Percentiles rank a stretch among this genome's conserved stretches.
Evolutionary conservation across 768 basidiomycete genomes (phyloP).

Genomic region (Piloderma croceum): DNA sequence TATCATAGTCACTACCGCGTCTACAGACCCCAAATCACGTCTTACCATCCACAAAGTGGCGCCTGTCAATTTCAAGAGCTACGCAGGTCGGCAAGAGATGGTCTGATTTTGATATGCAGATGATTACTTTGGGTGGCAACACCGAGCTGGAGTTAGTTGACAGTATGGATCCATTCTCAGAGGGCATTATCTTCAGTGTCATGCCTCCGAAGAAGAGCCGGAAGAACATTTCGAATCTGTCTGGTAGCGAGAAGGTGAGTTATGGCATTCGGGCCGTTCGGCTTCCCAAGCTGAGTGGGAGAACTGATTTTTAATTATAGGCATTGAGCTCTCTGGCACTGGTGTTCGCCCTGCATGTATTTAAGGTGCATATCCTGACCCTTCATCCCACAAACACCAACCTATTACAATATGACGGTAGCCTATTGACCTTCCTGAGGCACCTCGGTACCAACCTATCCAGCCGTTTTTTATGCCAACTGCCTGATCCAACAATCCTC

Average conservation of each 20-base stretch:
- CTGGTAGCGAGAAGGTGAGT: conserved; percentile 97
- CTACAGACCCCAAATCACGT: conserved; percentile 60
- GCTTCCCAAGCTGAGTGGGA: neutral
- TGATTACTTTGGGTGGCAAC: conserved; percentile 98
- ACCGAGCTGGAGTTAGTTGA: conserved; percentile 97
- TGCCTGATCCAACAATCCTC: no score
- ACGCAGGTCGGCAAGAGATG: conserved; percentile 88
- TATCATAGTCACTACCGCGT: conserved; percentile 34
- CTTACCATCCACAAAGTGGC: conserved; percentile 93
- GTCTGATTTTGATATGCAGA: conserved; percentile 41
- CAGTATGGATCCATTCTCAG: conserved; percentile 97
- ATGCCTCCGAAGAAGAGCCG: conserved; percentile 99
- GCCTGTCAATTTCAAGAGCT: conserved; percentile 94
- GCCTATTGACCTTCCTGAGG: no score
- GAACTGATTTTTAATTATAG: conserved; percentile 30
- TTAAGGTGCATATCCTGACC: conserved; percentile 57
- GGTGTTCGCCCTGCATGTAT: conserved; percentile 95
- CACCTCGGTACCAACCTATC: no score
- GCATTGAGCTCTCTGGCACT: conserved; percentile 93
- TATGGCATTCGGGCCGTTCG: conserved; percentile 7
- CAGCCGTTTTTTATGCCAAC: no score
- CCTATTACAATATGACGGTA: conserved; percentile 18
- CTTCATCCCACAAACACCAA: neutral
- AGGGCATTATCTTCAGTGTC: conserved; percentile 96
- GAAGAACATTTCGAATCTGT: conserved; percentile 96